Conservation (phyloP, 129 eudicot species). For the Glebionis coronaria region DNA sequence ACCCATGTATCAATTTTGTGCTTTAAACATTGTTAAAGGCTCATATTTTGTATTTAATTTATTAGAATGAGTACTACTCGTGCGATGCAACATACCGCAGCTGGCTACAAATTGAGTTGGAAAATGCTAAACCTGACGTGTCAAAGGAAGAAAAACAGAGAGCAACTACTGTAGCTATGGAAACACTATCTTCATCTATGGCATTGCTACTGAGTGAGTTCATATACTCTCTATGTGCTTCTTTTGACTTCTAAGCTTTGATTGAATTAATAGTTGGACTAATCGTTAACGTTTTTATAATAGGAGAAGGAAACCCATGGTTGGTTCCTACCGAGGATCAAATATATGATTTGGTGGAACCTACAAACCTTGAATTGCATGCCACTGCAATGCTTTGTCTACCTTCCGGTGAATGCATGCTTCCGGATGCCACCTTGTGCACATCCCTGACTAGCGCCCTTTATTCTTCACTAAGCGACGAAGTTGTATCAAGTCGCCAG, state of each 20-base stretch:
- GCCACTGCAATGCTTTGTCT: slow-evolving; percentile 83
- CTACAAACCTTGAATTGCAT: slow-evolving; percentile 77
- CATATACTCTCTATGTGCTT: not conserved
- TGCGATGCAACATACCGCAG: slow-evolving; percentile 96
- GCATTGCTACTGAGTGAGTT: slow-evolving; percentile 70
- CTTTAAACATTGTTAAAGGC: slow-evolving; percentile 3
- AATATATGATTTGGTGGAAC: slow-evolving; percentile 48
- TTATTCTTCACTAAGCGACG: slow-evolving; percentile 74
- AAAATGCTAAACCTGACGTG: slow-evolving; percentile 57
- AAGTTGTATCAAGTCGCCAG: slow-evolving; percentile 63
- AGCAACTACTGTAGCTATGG: slow-evolving; percentile 56
- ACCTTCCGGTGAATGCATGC: slow-evolving; percentile 92
- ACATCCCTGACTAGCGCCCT: slow-evolving; percentile 83
- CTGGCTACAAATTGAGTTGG: slow-evolving; percentile 80
- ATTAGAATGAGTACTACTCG: slow-evolving; percentile 90
- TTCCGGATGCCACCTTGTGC: slow-evolving; percentile 91
- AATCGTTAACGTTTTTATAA: not conserved
- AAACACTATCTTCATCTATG: slow-evolving; percentile 57
- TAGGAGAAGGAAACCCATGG: slow-evolving; percentile 82
- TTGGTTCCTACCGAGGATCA: slow-evolving; percentile 68
- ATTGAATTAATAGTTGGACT: not conserved
- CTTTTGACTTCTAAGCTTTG: slow-evolving; percentile 2
- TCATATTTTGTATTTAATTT: slow-evolving; percentile 8
- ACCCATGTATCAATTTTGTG: slow-evolving; percentile 9
- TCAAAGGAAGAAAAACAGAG: slow-evolving; percentile 71